Conservation (phyloP, 2,329 filamentous ascomycete genomes). For the Pseudocercospora musae region DNA sequence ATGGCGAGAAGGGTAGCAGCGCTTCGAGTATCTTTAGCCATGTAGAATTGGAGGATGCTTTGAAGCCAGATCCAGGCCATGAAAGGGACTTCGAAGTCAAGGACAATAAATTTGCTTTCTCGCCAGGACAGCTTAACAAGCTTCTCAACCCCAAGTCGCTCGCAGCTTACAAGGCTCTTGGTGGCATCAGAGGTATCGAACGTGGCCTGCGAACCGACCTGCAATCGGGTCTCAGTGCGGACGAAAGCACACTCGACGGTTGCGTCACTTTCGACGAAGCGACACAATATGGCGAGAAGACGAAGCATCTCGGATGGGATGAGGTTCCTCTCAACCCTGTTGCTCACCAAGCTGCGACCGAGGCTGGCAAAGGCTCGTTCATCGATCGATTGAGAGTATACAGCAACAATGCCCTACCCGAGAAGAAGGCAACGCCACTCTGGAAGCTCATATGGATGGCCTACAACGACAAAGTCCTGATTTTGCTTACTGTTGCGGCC, state of each 20-base stretch:
- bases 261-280: conserved; percentile 66
- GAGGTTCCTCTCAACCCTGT: conserved; percentile 23
- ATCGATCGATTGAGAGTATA: conserved; percentile 66
- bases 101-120: conserved; percentile 81
- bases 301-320: conserved; percentile 28
- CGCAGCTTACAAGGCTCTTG: conserved; percentile 69
- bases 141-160: conserved; percentile 76
- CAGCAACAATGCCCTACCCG: conserved; percentile 66
- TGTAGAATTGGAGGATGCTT: conserved; percentile 51
- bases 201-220: conserved; percentile 67
- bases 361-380: conserved; percentile 39
- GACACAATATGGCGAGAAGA: conserved; percentile 18
- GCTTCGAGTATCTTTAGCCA: conserved; percentile 22
- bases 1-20: conserved; percentile 19
- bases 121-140: conserved; percentile 75
- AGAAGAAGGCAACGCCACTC: conserved; percentile 66
- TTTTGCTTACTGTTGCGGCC: conserved; percentile 67
- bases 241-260: conserved; percentile 63
- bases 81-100: conserved; percentile 71
- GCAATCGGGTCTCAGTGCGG: conserved; percentile 63
- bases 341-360: conserved; percentile 20
- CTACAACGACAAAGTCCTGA: conserved; percentile 77
- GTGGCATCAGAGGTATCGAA: conserved; percentile 70
- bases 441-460: conserved; percentile 73
- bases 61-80: conserved; percentile 72